Conservation (phyloP, 768 basidiomycete species). For the Phaeotremella skinneri region DNA sequence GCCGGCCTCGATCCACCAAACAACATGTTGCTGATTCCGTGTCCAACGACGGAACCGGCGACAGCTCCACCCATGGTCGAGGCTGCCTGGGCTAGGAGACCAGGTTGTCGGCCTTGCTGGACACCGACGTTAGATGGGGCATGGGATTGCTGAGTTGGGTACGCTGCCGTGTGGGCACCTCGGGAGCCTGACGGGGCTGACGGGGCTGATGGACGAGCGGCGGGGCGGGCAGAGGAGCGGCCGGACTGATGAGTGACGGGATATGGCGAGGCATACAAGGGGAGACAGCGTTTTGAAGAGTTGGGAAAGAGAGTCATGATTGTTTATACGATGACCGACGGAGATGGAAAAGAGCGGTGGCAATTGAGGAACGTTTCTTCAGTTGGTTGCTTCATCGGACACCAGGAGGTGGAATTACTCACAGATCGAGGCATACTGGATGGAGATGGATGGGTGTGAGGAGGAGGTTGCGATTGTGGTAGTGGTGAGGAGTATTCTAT, state of each 20-base stretch:
- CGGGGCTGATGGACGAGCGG: constrained; percentile 39
- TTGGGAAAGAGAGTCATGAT: constrained; percentile 10
- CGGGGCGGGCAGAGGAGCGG: constrained; percentile 46
- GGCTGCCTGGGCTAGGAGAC: constrained; percentile 48
- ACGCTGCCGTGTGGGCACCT: constrained; percentile 31
- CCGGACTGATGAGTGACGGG: constrained; percentile 20
- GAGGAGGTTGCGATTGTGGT: background rate
- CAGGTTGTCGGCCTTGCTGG: constrained; percentile 41
- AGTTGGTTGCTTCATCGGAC: background rate
- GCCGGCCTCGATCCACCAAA: constrained; percentile 45
- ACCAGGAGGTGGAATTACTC: constrained; percentile 11
- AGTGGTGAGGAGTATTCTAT: background rate
- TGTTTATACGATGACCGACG: constrained; percentile 1
- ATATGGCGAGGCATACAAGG: too few species aligned
- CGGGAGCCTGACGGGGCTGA: constrained; percentile 21
- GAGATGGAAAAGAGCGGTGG: constrained; percentile 15
- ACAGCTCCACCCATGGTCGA: constrained; percentile 51
- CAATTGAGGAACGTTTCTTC: constrained; percentile 6
- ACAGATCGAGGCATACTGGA: constrained; percentile 42
- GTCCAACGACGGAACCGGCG: constrained; percentile 51
- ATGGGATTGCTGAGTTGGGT: constrained; percentile 30
- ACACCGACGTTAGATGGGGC: constrained; percentile 21
- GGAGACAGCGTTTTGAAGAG: too few species aligned
- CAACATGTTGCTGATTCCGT: constrained; percentile 50
- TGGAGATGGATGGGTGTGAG: background rate